Conservation (phyloP, 2,329 filamentous ascomycete genomes). For the Clathrospora elynae region DNA sequence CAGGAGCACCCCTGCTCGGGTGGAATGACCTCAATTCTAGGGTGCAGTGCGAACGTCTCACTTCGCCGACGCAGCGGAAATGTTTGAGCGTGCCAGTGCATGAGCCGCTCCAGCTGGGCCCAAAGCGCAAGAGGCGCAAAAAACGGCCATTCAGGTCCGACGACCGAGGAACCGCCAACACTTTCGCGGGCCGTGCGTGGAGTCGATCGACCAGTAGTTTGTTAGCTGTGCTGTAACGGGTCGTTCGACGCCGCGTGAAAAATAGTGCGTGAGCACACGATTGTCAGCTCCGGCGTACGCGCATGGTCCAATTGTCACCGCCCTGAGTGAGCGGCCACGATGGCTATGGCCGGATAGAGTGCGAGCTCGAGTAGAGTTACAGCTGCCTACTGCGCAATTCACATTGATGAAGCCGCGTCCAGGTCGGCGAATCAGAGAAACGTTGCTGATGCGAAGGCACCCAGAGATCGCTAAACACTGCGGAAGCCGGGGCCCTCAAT, state of each 20-base stretch:
- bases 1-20: too few species aligned
- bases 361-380: neutral
- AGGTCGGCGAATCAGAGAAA: slow-evolving; percentile 14
- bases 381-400: neutral
- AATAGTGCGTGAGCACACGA: slow-evolving; percentile 8
- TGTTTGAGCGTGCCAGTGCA: slow-evolving; percentile 38
- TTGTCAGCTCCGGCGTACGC: slow-evolving; percentile 15
- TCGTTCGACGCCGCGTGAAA: slow-evolving; percentile 18
- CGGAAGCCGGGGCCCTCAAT: slow-evolving; percentile 26
- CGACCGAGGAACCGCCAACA: slow-evolving; percentile 27
- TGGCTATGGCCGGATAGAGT: too few species aligned
- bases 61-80: slow-evolving; percentile 15
- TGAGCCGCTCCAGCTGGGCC: slow-evolving; percentile 38
- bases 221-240: slow-evolving; percentile 18
- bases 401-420: neutral
- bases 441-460: slow-evolving; percentile 29
- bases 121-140: slow-evolving; percentile 30
- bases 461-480: slow-evolving; percentile 32
- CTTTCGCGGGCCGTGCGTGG: slow-evolving; percentile 34
- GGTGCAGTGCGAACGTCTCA: slow-evolving; percentile 19
- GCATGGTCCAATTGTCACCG: too few species aligned
- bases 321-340: slow-evolving; percentile 2
- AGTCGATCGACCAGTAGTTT: slow-evolving; percentile 32
- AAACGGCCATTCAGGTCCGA: slow-evolving; percentile 33
- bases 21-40: too few species aligned